Percentiles rank a stretch among this genome's conserved stretches.
phyloP scores from a whole-genome alignment of 345 rosid genomes.

The Anacardium occidentale region DNA sequence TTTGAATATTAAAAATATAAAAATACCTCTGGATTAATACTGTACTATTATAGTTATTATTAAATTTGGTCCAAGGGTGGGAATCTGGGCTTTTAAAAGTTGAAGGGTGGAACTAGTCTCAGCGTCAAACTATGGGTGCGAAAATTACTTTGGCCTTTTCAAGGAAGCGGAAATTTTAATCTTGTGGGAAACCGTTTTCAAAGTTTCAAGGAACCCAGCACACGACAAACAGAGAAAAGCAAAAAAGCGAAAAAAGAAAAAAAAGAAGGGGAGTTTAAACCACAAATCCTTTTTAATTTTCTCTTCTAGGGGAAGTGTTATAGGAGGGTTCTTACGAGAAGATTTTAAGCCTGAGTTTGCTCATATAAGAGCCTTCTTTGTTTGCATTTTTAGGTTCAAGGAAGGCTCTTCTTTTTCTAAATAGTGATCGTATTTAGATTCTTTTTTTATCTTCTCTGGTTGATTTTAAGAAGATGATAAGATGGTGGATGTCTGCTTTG shows the following conservation, averaged over 20 bases:
- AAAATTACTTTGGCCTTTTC: no score
- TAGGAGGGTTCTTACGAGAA: conserved; percentile 19
- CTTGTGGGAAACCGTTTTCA: conserved; percentile 36
- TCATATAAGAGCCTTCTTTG: conserved; percentile 20
- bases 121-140: no score
- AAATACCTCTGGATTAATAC: no score
- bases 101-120: no score
- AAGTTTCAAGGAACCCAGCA: conserved; percentile 17
- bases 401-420: conserved; percentile 27
- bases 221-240: neutral
- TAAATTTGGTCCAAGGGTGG: no score
- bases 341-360: neutral
- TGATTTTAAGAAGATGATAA: conserved; percentile 46
- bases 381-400: conserved; percentile 10
- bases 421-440: neutral
- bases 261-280: neutral
- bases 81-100: no score
- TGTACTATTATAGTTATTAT: no score
- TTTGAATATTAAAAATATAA: no score
- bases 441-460: neutral
- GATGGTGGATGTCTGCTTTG: conserved; percentile 59
- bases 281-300: neutral
- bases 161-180: conserved; percentile 27
- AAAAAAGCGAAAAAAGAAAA: neutral
- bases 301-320: neutral